phyloP scores from a whole-genome alignment of 768 basidiomycete genomes.

The Chiua virens region DNA sequence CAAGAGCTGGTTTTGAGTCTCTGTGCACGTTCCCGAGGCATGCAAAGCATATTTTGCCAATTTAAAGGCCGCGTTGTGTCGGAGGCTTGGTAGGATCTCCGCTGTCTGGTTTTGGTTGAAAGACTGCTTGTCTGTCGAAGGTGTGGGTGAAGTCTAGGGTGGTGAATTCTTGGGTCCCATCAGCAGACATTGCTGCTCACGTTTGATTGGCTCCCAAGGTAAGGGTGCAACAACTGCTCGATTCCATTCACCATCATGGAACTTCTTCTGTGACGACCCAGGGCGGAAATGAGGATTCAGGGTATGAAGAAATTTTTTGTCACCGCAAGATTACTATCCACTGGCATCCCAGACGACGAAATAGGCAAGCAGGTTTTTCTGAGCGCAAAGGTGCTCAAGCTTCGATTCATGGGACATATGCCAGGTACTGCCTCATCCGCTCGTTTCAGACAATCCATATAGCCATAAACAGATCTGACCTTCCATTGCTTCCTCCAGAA shows the following conservation, averaged over 20 bases:
- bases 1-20: constrained; percentile 11
- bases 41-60: constrained; percentile 12
- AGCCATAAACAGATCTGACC: background rate
- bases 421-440: background rate
- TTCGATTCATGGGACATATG: background rate
- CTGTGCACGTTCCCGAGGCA: constrained; percentile 28
- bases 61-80: constrained; percentile 27
- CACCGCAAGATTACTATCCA: background rate
- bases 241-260: constrained; percentile 4
- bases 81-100: constrained; percentile 20
- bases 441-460: background rate
- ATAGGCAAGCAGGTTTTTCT: background rate
- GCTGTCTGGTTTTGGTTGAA: constrained; percentile 22
- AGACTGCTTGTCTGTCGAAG: constrained; percentile 11
- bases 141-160: constrained; percentile 15
- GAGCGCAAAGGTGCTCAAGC: background rate
- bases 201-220: constrained; percentile 12
- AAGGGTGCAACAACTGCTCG: background rate
- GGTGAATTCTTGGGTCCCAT: constrained; percentile 3
- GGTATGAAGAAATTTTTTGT: constrained; percentile 1
- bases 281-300: constrained; percentile 11
- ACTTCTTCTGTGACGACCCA: background rate
- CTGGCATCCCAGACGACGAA: background rate
- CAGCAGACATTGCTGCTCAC: constrained; percentile 10
- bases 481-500: background rate